These are phyloP conservation scores for Kodamaea sp. DNA, from an alignment of 1,139 yeast genomes.

Conservation along the genomic window DNA sequence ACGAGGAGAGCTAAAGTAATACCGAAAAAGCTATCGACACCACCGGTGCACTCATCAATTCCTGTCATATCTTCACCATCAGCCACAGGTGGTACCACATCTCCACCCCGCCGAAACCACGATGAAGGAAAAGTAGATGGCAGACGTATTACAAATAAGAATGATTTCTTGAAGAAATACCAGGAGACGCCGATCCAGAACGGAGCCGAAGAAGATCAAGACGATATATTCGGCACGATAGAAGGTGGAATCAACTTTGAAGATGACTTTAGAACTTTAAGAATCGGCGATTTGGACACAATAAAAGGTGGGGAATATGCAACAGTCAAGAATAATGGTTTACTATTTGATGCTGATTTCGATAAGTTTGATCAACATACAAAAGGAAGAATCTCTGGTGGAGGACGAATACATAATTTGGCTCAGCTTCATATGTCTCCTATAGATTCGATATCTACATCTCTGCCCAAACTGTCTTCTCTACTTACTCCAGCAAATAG, in stretches of 20 bases:
- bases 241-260: constrained; percentile 18
- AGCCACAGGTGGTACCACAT: not conserved
- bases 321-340: not conserved
- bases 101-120: too few species aligned
- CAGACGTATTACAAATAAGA: constrained; percentile 6
- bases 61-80: too few species aligned
- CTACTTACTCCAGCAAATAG: constrained; percentile 9
- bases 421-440: constrained; percentile 11
- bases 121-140: too few species aligned
- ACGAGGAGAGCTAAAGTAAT: constrained; percentile 10
- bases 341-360: not conserved
- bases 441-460: constrained; percentile 22
- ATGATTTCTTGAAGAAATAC: constrained; percentile 13
- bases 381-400: constrained; percentile 1
- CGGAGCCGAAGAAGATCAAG: constrained; percentile 18
- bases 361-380: constrained; percentile 4
- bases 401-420: constrained; percentile 1
- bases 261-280: constrained; percentile 25
- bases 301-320: constrained; percentile 7
- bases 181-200: constrained; percentile 7
- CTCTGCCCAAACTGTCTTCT: constrained; percentile 22
- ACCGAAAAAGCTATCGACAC: constrained; percentile 11
- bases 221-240: constrained; percentile 29
- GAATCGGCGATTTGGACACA: constrained; percentile 18
- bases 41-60: not conserved